These are phyloP conservation scores for Xylaria digitata DNA, from an alignment of 2,329 filamentous ascomycete genomes.

Conservation along the genomic window DNA sequence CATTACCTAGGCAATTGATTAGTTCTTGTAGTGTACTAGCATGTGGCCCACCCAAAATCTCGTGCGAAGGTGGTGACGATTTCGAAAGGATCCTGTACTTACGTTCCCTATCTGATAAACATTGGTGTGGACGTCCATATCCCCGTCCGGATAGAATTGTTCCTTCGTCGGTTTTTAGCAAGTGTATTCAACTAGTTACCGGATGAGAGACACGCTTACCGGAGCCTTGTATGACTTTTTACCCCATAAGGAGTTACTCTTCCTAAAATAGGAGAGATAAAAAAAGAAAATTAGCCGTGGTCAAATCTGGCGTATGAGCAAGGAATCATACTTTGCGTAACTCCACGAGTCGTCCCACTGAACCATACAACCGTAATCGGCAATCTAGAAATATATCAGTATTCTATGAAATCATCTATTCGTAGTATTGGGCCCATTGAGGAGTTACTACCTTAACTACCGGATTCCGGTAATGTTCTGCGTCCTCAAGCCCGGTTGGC, in stretches of 20 bases:
- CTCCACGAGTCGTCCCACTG: slow-evolving; percentile 24
- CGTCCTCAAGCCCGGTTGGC: background rate
- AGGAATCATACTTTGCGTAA: background rate
- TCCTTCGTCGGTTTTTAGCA: slow-evolving; percentile 25
- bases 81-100: background rate
- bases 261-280: slow-evolving; percentile 13
- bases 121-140: slow-evolving; percentile 17
- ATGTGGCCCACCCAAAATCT: background rate
- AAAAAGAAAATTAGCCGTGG: background rate
- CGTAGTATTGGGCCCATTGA: background rate
- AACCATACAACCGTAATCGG: slow-evolving; percentile 35
- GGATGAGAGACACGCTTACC: slow-evolving; percentile 7
- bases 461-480: slow-evolving; percentile 12
- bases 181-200: background rate
- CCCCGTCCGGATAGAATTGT: slow-evolving; percentile 1
- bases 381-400: slow-evolving; percentile 29
- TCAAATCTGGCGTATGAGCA: background rate
- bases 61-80: background rate
- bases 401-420: background rate
- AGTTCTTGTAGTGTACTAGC: background rate
- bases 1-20: slow-evolving; percentile 23
- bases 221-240: slow-evolving; percentile 22
- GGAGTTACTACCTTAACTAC: slow-evolving; percentile 18
- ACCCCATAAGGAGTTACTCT: slow-evolving; percentile 5
- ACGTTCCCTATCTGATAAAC: slow-evolving; percentile 34